A percentile compares a stretch with the other conserved stretches of the same genome.
phyloP scores from a whole-genome alignment of 805 yeast species.

The Wickerhamiella domercqiae region DNA sequence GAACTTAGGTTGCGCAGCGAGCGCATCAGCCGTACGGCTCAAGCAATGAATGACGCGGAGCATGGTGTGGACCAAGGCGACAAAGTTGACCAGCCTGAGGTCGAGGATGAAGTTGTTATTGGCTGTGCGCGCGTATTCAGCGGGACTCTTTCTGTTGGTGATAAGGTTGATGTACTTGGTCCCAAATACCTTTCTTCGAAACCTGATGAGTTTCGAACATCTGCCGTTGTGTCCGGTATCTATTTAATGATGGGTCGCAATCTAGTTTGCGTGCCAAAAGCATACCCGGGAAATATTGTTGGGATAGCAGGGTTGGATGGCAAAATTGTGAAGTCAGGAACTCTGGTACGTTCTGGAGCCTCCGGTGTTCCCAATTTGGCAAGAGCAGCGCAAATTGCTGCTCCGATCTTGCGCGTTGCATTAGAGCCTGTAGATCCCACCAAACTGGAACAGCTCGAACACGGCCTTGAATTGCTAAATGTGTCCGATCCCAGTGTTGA shows the following conservation, averaged over 20 bases:
- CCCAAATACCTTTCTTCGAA: slow-evolving; percentile 70
- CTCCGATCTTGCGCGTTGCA: slow-evolving; percentile 89
- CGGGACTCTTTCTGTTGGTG: slow-evolving; percentile 67
- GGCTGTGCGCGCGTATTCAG: slow-evolving; percentile 84
- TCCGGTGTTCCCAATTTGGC: slow-evolving; percentile 58
- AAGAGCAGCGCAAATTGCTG: slow-evolving; percentile 54
- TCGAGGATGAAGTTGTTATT: slow-evolving; percentile 46
- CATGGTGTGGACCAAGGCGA: slow-evolving; percentile 4
- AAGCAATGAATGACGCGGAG: slow-evolving; percentile 18
- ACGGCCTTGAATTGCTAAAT: slow-evolving; percentile 63
- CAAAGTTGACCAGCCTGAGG: slow-evolving; percentile 22
- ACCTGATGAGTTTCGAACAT: slow-evolving; percentile 38
- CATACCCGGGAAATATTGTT: slow-evolving; percentile 89
- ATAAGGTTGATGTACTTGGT: slow-evolving; percentile 58
- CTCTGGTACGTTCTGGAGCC: slow-evolving; percentile 49
- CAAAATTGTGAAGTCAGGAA: slow-evolving; percentile 71
- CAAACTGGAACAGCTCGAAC: slow-evolving; percentile 49
- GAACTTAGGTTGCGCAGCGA: slow-evolving; percentile 37
- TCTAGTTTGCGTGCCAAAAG: slow-evolving; percentile 54
- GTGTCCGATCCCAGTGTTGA: slow-evolving; percentile 93
- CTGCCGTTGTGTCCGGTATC: slow-evolving; percentile 49
- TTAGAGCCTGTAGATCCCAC: slow-evolving; percentile 86
- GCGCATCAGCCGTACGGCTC: slow-evolving; percentile 55
- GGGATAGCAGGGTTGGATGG: slow-evolving; percentile 88
- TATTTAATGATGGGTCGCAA: slow-evolving; percentile 89